Evolutionary conservation across 768 basidiomycete genomes (phyloP), one percentile per base, ranked within the genome.

Genomic region (Podaxis mareebaensis): DNA sequence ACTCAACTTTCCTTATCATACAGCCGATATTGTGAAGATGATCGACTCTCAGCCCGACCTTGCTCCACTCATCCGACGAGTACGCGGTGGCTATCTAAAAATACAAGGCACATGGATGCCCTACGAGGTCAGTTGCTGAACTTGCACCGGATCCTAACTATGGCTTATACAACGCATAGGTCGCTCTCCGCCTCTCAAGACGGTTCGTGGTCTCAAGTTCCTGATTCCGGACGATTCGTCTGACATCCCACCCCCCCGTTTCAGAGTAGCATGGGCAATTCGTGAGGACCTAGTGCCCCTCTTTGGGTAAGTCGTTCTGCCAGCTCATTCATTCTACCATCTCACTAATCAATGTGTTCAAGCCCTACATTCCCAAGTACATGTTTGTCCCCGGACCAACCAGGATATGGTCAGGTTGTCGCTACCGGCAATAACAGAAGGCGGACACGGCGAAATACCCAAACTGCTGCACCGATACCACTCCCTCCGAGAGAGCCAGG

Each of bases 101-200:
- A 94, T 95, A 49, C 93, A 95, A 71, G 93, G 93, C 36, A 94
- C 93, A 22, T 95, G 93, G 93, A 91, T 95, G 88, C 93, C 93
- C 38, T 95, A 91, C 75, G 93, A 92, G 81, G 90, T 90, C 67
- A 65, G 83, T 72, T 46, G 44, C 36, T 57, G 15, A 36, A 51
- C 33, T 62, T 59, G 49, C 57, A 12, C 51, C 44, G 13, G 38
- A 42, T 17, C n/a, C 53, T 15, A 54, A 44, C 4, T 38, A 42
- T 20, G 11, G 44, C 60, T 61, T 24, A 65, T 46, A 24, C 42
- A n/a, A 22, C 51, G 13, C 33, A 15, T 68, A 95, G 89, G 88
- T 92, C 61, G 92, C 93, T 12, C 82, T 93, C 61, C 84, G 87
- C 60, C 77, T 94, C 46, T 88, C 92, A 63, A 85, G 93, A 70